phyloP scores from a whole-genome alignment of 176 grass and related monocot genomes.

The Oryza rufipogon region DNA sequence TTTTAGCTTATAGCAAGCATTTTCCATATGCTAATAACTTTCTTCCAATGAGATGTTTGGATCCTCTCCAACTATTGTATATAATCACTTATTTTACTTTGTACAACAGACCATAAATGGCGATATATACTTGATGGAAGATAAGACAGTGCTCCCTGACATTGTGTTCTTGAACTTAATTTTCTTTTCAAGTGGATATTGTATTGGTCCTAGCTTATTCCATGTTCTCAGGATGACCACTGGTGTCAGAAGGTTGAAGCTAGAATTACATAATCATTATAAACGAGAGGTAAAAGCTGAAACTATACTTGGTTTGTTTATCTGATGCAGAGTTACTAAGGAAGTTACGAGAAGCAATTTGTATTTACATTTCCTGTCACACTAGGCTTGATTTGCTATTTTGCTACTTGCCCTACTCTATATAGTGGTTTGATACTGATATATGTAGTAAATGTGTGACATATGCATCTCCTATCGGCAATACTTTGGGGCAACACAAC shows the following conservation, averaged over 20 bases:
- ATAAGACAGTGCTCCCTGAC: constrained; percentile 18
- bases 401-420: too few relatives aligned
- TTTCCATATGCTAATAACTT: not conserved
- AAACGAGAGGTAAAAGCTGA: not conserved
- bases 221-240: constrained; percentile 23
- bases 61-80: not conserved
- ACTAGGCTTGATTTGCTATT: too few relatives aligned
- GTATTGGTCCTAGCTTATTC: constrained; percentile 23
- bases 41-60: not conserved
- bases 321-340: too few relatives aligned
- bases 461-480: too few relatives aligned
- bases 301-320: too few relatives aligned
- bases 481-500: not conserved
- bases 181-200: constrained; percentile 1
- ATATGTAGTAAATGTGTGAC: too few relatives aligned
- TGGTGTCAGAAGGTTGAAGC: not conserved
- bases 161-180: not conserved
- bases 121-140: constrained; percentile 18
- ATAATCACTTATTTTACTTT: constrained; percentile 5
- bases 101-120: not conserved
- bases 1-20: not conserved
- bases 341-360: too few relatives aligned
- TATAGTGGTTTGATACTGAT: too few relatives aligned
- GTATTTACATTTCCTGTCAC: too few relatives aligned
- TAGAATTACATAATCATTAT: not conserved